Base-by-base conservation (phyloP, 495 filamentous ascomycete genomes). In the Jackrogersella minutella region DNA sequence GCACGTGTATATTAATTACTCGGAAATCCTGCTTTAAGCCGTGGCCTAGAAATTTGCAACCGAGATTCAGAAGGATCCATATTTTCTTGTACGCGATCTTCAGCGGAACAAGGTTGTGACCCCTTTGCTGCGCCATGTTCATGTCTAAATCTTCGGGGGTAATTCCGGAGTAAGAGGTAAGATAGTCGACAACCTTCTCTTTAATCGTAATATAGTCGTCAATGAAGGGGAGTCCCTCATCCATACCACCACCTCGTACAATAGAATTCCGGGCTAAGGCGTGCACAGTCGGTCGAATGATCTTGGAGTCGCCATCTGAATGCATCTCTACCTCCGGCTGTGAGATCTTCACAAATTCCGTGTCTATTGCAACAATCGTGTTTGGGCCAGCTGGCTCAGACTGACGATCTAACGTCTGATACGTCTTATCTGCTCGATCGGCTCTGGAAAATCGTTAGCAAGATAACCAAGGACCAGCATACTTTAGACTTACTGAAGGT, bases 61-160 rank as follows among this genome's bases (percentile, higher is more conserved):
- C 95, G 1, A 97, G 83, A 73, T 99, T 98, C 7, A 98, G 85
- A 6, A 99, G 86, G 10, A 98, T 84, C 95, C 95, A 99, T 26
- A 99, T 87, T 72, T 97, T 97, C 74, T 98, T 99, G 81, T 98
- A 98, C 6, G 93, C 94, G 14, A 87, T 85, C 75, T 98, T 99
- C 26, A 97, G 82, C 8, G 89, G 83, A 6, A 98, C 91, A 0
- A 97, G 84, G 54, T 91, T 89, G 77, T 96, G 93, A 8, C 72
- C 72, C 52, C 64, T 66, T 49, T 74, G 74, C 34, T 81, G 84
- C 13, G 91, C 91, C 6, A 82, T 85, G 28, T 80, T 80, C 2
- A 87, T 84, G 70, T 97, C 91, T 19, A 99, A 81, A 73, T 99
- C 95, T 0, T 88, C 90, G 1, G 88, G 81, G 9, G 88, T 88